A percentile compares a stretch with the other conserved stretches of the same genome.
Evolutionary conservation across 768 basidiomycete species (phyloP).

Genomic region (Termitomyces bulborhizus): DNA sequence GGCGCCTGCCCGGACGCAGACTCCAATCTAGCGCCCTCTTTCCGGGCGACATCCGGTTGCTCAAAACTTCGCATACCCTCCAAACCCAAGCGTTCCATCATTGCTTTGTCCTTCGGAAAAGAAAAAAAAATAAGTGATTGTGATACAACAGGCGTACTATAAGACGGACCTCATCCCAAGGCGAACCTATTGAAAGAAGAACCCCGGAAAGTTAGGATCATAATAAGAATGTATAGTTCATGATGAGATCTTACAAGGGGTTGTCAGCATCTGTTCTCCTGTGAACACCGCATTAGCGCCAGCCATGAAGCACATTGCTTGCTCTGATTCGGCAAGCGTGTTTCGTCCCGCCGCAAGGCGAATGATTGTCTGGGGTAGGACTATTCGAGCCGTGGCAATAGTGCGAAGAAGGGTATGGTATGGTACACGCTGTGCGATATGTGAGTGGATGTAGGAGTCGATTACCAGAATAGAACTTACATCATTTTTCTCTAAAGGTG

Average conservation of each 20-base stretch:
- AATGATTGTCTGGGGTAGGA: conserved; percentile 89
- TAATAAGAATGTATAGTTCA: conserved; percentile 3
- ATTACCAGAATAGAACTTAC: conserved; percentile 29
- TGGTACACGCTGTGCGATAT: conserved; percentile 55
- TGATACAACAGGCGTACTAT: neutral
- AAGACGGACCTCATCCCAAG: conserved; percentile 80
- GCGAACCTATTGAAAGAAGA: conserved; percentile 50
- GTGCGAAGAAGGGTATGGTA: conserved; percentile 86
- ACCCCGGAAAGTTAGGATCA: conserved; percentile 9
- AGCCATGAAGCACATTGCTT: conserved; percentile 98
- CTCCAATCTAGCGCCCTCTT: conserved; percentile 35
- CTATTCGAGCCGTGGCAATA: conserved; percentile 91
- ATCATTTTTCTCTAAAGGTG: conserved; percentile 88
- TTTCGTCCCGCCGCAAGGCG: conserved; percentile 92
- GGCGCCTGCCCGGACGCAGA: conserved; percentile 3
- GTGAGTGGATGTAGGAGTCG: neutral
- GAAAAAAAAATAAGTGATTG: conserved; percentile 5
- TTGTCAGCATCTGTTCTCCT: conserved; percentile 97
- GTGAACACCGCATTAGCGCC: conserved; percentile 98
- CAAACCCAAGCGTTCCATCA: conserved; percentile 92
- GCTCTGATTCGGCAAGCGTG: conserved; percentile 83
- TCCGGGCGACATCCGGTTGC: conserved; percentile 52
- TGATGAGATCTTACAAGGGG: conserved; percentile 64
- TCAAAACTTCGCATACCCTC: conserved; percentile 90
- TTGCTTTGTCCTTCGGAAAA: conserved; percentile 69